Conservation (phyloP, 345 rosid genomes). For the Gossypioides kirkii region DNA sequence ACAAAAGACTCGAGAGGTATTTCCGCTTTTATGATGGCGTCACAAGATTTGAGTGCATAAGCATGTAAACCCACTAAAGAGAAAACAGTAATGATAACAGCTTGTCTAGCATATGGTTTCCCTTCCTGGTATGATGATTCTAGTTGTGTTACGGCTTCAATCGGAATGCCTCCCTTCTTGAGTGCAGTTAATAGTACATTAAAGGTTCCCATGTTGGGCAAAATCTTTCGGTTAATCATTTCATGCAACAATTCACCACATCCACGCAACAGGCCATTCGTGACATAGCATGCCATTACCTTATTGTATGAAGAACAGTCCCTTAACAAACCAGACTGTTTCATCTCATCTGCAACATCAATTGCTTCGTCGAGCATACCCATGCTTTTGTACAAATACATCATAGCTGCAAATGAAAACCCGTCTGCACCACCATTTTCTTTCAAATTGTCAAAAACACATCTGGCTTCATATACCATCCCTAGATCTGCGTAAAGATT, state of each 20-base stretch:
- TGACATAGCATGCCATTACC: constrained; percentile 70
- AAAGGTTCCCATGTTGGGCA: constrained; percentile 59
- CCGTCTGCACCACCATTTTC: constrained; percentile 61
- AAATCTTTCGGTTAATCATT: constrained; percentile 58
- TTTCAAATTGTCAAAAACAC: constrained; percentile 49
- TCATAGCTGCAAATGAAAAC: constrained; percentile 72
- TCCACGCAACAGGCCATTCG: constrained; percentile 57
- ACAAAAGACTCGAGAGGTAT: constrained; percentile 41
- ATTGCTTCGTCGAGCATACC: constrained; percentile 83
- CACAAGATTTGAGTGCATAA: constrained; percentile 54
- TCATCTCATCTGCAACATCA: constrained; percentile 85
- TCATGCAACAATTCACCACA: constrained; percentile 69
- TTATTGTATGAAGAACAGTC: constrained; percentile 65
- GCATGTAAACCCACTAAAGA: constrained; percentile 62
- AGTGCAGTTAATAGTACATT: constrained; percentile 55
- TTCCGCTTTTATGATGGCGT: constrained; percentile 35
- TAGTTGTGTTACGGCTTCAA: constrained; percentile 72
- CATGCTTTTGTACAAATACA: constrained; percentile 71
- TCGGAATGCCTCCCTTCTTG: constrained; percentile 68
- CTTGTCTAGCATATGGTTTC: constrained; percentile 61
- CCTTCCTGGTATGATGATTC: constrained; percentile 55
- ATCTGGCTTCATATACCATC: constrained; percentile 65
- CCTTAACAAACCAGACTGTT: constrained; percentile 48
- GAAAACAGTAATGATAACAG: constrained; percentile 52
- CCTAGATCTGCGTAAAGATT: constrained; percentile 76